A percentile compares a stretch with the other conserved stretches of the same genome.
Conservation (phyloP, 2,329 filamentous ascomycete genomes). For the Monilinia aucupariae region DNA sequence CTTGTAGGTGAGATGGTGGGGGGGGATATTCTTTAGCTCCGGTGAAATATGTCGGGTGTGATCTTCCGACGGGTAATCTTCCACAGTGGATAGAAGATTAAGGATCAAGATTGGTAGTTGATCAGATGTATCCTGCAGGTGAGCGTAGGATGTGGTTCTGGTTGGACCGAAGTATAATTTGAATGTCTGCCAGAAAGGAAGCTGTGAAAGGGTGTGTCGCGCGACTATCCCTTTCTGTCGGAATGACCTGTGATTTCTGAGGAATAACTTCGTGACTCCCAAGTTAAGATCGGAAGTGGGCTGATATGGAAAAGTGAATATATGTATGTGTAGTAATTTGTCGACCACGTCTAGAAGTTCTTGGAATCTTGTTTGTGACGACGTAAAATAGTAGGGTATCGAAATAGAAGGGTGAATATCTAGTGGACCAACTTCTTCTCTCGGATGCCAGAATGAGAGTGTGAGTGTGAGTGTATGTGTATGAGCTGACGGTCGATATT, state of each 20-base stretch:
- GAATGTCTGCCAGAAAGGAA: conserved; percentile 8
- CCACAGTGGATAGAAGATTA: background rate
- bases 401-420: background rate
- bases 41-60: conserved; percentile 21
- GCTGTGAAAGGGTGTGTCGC: background rate
- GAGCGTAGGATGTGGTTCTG: conserved; percentile 14
- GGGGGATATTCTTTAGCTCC: conserved; percentile 18
- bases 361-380: too few species aligned
- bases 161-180: conserved; percentile 12
- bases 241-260: conserved; percentile 9
- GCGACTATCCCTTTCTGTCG: background rate
- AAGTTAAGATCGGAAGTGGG: conserved; percentile 1
- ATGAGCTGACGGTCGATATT: background rate
- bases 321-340: too few species aligned
- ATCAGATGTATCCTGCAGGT: conserved; percentile 22
- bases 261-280: background rate
- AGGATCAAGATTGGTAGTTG: conserved; percentile 19
- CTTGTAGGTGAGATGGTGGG: conserved; percentile 22
- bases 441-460: background rate
- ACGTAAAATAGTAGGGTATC: background rate
- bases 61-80: conserved; percentile 21
- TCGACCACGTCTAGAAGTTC: too few species aligned
- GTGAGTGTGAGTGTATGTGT: too few species aligned
- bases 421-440: background rate
- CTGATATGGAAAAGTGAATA: conserved; percentile 1